phyloP scores from a whole-genome alignment of 73 alveolate genomes.

The Tetrahymena thermophila region DNA sequence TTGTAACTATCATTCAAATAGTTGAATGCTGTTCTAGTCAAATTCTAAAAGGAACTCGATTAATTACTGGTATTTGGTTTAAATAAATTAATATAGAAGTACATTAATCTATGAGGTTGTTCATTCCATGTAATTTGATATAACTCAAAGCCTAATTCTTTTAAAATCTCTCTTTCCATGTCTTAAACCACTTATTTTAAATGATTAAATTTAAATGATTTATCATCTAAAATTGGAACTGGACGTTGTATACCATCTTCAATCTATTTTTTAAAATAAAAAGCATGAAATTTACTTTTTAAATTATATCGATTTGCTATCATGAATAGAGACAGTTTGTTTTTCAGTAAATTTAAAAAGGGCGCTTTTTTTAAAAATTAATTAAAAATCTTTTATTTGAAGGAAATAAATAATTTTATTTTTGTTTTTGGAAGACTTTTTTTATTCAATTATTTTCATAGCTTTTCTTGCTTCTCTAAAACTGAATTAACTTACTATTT shows the following conservation, averaged over 20 bases:
- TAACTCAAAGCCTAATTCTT: not conserved
- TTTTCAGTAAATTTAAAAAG: not conserved
- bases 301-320: not conserved
- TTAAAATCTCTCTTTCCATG: not conserved
- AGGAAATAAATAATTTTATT: too few relatives aligned
- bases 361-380: not conserved
- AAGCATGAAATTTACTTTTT: not conserved
- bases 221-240: not conserved
- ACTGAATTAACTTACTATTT: not conserved
- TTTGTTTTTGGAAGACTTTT: not conserved
- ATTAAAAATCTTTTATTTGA: too few relatives aligned
- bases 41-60: conserved; percentile 1
- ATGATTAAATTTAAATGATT: not conserved
- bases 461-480: not conserved
- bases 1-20: not conserved
- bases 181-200: not conserved
- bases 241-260: not conserved
- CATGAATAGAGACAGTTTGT: not conserved
- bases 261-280: not conserved
- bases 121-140: not conserved
- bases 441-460: too few relatives aligned
- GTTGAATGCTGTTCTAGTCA: not conserved
- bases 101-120: conserved; percentile 1
- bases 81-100: not conserved
- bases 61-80: not conserved